A percentile compares a stretch with the other conserved stretches of the same genome.
phyloP scores from a whole-genome alignment of 2,329 filamentous ascomycete genomes.

The Diplodia seriata region DNA sequence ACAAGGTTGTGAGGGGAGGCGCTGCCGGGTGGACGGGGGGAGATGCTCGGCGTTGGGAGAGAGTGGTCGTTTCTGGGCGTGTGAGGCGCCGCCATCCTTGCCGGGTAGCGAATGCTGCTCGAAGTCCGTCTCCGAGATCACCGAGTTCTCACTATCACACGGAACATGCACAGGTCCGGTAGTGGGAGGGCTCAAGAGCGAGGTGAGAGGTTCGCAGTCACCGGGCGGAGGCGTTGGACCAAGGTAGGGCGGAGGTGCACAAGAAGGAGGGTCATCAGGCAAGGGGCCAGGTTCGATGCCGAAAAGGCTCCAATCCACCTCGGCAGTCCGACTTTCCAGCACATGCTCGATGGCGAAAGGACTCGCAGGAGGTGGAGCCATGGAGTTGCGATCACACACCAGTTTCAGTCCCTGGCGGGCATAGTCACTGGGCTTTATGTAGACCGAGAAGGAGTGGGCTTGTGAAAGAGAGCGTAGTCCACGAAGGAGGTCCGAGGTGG shows the following conservation, averaged over 20 bases:
- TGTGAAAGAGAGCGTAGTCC: neutral
- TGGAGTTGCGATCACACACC: neutral
- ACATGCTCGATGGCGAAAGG: neutral
- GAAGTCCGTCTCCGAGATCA: neutral
- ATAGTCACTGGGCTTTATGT: slow-evolving; percentile 5
- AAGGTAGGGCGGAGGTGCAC: neutral
- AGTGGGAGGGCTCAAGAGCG: neutral
- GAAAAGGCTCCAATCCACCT: neutral
- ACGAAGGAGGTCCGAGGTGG: neutral
- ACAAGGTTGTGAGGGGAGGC: neutral
- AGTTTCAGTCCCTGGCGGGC: neutral
- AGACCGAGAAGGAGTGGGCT: neutral
- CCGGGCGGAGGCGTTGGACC: neutral
- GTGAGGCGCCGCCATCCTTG: neutral
- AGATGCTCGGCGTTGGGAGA: neutral
- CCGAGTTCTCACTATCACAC: neutral
- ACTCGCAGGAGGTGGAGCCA: neutral
- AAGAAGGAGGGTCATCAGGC: neutral
- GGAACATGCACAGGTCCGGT: neutral
- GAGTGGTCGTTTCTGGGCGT: neutral
- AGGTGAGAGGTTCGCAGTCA: neutral
- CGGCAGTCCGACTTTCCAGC: neutral
- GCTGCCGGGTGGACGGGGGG: neutral
- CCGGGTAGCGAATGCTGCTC: neutral
- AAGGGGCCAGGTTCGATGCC: neutral